Evolutionary conservation across 2,329 filamentous ascomycete genomes (phyloP), one percentile per base, ranked within the genome.

Genomic region (Penicillium psychrosexuale): DNA sequence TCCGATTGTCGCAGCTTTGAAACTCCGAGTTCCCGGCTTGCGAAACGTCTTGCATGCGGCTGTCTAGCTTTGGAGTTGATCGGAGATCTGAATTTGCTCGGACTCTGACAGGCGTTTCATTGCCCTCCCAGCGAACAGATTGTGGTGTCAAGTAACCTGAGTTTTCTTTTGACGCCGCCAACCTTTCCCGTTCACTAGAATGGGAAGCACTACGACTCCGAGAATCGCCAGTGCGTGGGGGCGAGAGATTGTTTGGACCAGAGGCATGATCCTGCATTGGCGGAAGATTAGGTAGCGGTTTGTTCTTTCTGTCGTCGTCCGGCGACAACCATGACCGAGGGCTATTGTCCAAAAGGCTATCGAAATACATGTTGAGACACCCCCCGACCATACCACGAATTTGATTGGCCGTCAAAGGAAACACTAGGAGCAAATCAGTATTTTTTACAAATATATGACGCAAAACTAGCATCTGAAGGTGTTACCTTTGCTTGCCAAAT

Each of bases 321-420:
- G 67, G 54, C 61, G 66, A 55, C 40, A 52, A 46, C 45, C 54
- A 53, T 39, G 62, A 51, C 13, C 48, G 61, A 24, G 63, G 61
- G 8, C 56, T 59, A 56, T 51, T 45, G n/a, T 70, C 64, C 52
- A 78, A 65, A 38, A 77, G 64, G 47, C 69, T 68, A 38, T 73
- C 69, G 17, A 85, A 68, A 62, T 84, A 83, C 37, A 75, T 70
- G 33, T 75, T 74, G 22, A 85, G 66, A 62, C 81, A 85, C 47
- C 72, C 73, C 56, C 83, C 80, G 51, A 85, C 79, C 55, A 91
- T 77, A 28, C 74, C 69, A 61, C 76, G 80, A 9, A 86, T 88
- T 59, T 81, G 78, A 46, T 85, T 81, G 28, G 86, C 64, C 6
- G 86, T 88, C 54, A 90, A 72, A 8, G 77, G 77, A 33, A 73